Percentiles rank a stretch among this genome's conserved stretches.
Evolutionary conservation across 192 early-diverging fungal species (phyloP).

Genomic region (Podila epicladia): DNA sequence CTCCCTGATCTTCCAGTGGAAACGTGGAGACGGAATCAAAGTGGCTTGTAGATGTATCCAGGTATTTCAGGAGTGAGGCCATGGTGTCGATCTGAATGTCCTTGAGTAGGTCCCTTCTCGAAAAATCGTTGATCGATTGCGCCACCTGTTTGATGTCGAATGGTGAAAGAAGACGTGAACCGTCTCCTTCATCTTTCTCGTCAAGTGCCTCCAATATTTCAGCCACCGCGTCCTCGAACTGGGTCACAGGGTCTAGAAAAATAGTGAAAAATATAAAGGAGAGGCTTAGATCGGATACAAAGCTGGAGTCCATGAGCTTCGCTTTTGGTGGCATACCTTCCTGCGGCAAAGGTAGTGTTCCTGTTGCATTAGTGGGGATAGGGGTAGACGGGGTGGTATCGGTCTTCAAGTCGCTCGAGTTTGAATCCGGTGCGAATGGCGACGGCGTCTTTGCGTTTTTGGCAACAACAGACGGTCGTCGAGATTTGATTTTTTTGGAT

Average conservation of each 20-base stretch:
- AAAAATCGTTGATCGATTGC: not conserved
- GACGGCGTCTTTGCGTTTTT: not conserved
- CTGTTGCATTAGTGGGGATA: too few species aligned
- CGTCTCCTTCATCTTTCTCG: not conserved
- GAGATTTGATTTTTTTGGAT: conserved; percentile 16
- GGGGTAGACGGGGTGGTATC: too few species aligned
- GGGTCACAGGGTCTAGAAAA: not conserved
- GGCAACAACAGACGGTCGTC: not conserved
- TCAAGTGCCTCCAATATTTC: not conserved
- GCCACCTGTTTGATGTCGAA: conserved; percentile 12
- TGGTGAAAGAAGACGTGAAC: not conserved
- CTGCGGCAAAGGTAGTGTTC: too few species aligned
- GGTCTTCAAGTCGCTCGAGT: too few species aligned
- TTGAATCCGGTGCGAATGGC: too few species aligned
- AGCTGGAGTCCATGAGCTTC: too few species aligned
- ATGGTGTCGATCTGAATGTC: conserved; percentile 17
- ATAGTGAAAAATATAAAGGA: not conserved
- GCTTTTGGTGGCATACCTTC: too few species aligned
- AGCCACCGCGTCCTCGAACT: not conserved
- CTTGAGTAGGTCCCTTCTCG: not conserved
- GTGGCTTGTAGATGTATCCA: conserved; percentile 10
- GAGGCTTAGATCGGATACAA: not conserved
- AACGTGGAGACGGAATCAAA: conserved; percentile 4
- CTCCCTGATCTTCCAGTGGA: not conserved
- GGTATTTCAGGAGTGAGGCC: conserved; percentile 11